These are phyloP conservation scores for Salix brachista DNA, from an alignment of 345 rosid species.

Conservation along the genomic window DNA sequence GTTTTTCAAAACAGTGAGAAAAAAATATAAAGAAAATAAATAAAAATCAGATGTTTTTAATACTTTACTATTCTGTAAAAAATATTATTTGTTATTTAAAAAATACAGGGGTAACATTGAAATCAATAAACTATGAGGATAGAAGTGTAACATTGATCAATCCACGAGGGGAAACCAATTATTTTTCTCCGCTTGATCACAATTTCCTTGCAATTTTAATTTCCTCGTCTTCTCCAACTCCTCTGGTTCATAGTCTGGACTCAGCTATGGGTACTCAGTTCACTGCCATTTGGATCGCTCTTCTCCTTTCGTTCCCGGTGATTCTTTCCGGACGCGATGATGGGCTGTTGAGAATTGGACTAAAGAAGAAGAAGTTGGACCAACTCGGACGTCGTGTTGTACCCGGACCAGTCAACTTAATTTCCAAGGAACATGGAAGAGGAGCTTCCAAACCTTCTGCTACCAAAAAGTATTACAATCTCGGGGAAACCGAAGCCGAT, in stretches of 20 bases:
- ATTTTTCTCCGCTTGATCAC: background rate
- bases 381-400: background rate
- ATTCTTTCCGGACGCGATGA: background rate
- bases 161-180: background rate
- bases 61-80: too few species aligned
- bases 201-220: background rate
- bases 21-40: too few species aligned
- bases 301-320: slow-evolving; percentile 27
- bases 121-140: background rate
- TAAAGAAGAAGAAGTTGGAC: slow-evolving; percentile 22
- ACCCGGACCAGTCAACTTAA: slow-evolving; percentile 1
- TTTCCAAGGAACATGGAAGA: slow-evolving; percentile 2
- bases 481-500: background rate
- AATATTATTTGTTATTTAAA: too few species aligned
- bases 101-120: background rate
- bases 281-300: slow-evolving; percentile 19
- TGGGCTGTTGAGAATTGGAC: slow-evolving; percentile 21
- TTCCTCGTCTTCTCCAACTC: too few species aligned
- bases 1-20: too few species aligned
- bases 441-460: background rate
- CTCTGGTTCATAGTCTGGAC: background rate
- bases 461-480: slow-evolving; percentile 3
- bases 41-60: too few species aligned
- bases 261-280: slow-evolving; percentile 33
- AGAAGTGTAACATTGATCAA: background rate